Evolutionary conservation across 2,329 filamentous ascomycete genomes (phyloP), one percentile per base, ranked within the genome.

Genomic region (Colletotrichum gigasporum): DNA sequence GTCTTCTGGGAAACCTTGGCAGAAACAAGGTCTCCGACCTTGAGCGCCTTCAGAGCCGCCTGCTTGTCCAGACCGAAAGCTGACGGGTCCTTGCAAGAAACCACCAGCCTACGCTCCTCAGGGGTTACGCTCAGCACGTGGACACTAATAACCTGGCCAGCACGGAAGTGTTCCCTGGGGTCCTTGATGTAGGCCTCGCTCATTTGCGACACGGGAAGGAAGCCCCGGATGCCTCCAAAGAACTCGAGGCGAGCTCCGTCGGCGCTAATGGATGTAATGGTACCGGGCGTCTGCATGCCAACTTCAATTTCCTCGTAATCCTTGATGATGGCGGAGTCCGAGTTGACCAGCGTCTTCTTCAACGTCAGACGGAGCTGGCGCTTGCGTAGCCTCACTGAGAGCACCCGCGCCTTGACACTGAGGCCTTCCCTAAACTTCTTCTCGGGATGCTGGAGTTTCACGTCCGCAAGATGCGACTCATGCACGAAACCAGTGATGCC

Each of bases 181-280:
- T 97, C 92, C 69, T 91, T 87, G 72, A 99, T 97, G 73, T 91
- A 97, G 10, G 94, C 94, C 75, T 99, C 96, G 75, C 96, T 98
- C 96, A 99, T 99, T 78, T 99, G 95, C 1, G 92, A 92, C 1
- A 97, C 90, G 2, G 96, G 96, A 57, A 99, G 84, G 80, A 96
- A 99, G 8, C 91, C 96, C 68, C 89, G 88, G 18, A 99, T 83
- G 8, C 84, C 80, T 16, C 93, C 93, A 72, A 96, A 99, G 78
- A 98, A 99, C 74, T 97, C 93, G 55, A 99, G 91, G 16, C 95
- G 88, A 10, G 96, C 96, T 63, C 96, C 96, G 55, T 88, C 88
- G 3, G 86, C 79, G 60, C 93, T 83, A 10, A 99, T 83, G 68
- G 91, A 96, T 69, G 97, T 85, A 68, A 99, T 91, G 1, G 94